Conservation (phyloP, 495 filamentous ascomycete species). For the Hypoxylon perforatum region DNA sequence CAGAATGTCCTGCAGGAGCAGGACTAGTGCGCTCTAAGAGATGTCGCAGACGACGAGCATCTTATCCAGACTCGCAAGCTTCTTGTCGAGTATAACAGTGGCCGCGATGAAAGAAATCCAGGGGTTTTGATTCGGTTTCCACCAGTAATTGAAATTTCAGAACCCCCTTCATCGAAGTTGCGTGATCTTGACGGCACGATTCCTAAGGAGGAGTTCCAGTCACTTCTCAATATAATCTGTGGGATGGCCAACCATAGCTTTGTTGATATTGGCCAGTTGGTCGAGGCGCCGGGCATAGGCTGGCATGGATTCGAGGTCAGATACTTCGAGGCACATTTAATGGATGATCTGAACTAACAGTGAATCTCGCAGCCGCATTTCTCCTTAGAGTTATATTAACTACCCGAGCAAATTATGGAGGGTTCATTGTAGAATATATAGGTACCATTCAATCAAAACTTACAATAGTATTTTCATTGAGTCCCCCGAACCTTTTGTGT, state of each 20-base stretch:
- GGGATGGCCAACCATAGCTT: too few species aligned
- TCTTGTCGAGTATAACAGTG: neutral
- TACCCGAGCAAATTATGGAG: too few species aligned
- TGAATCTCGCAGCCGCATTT: too few species aligned
- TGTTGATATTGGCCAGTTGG: neutral
- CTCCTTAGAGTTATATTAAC: too few species aligned
- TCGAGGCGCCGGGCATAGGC: neutral
- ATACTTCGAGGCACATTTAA: too few species aligned
- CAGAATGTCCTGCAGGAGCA: too few species aligned
- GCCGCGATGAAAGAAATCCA: neutral
- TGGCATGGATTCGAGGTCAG: neutral
- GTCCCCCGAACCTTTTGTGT: too few species aligned
- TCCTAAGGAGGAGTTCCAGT: neutral
- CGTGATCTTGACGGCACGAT: neutral
- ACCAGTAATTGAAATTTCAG: neutral
- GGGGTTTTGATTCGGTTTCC: neutral
- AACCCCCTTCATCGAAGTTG: constrained; percentile 5
- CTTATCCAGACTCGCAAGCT: neutral
- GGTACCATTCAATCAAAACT: too few species aligned
- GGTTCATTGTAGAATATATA: too few species aligned
- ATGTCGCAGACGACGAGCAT: neutral
- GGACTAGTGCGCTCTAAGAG: too few species aligned
- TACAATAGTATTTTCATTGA: too few species aligned
- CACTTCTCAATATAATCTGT: neutral
- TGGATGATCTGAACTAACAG: too few species aligned